Conservation (phyloP, 805 yeast species). For the Starmera pachycereana region DNA sequence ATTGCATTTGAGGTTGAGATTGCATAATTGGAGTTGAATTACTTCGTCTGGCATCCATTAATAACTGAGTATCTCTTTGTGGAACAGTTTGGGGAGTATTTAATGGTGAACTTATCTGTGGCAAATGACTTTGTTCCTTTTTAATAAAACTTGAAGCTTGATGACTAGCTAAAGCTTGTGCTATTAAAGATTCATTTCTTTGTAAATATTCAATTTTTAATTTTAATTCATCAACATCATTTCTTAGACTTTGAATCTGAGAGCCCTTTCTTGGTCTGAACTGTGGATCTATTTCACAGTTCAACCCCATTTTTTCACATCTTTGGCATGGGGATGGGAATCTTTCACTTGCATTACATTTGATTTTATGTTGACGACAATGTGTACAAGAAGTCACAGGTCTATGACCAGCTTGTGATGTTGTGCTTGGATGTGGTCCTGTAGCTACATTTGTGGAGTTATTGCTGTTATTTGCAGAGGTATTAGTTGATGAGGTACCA, state of each 20-base stretch:
- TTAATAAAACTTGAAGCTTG: constrained; percentile 3
- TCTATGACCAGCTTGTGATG: constrained; percentile 45
- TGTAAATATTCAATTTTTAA: constrained; percentile 58
- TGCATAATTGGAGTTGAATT: constrained; percentile 6
- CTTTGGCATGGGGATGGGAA: constrained; percentile 76
- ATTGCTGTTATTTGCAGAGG: background rate
- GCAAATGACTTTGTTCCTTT: constrained; percentile 7
- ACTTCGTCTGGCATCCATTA: constrained; percentile 23
- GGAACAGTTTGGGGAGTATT: constrained; percentile 27
- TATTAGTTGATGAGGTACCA: background rate
- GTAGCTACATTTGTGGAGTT: background rate
- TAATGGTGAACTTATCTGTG: constrained; percentile 13
- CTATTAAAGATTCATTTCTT: constrained; percentile 56
- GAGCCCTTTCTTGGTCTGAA: constrained; percentile 89
- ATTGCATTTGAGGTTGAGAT: constrained; percentile 15
- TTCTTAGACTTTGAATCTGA: constrained; percentile 73
- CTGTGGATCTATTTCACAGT: constrained; percentile 84
- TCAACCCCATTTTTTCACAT: constrained; percentile 69
- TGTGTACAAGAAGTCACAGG: constrained; percentile 92
- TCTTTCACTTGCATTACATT: constrained; percentile 81
- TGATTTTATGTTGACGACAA: constrained; percentile 89
- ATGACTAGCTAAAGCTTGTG: constrained; percentile 42
- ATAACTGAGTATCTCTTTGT: constrained; percentile 33
- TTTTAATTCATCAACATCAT: constrained; percentile 75
- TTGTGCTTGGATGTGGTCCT: background rate